These are phyloP conservation scores for Forsythia viridissima DNA, from an alignment of 257 asterid species.

Conservation along the genomic window DNA sequence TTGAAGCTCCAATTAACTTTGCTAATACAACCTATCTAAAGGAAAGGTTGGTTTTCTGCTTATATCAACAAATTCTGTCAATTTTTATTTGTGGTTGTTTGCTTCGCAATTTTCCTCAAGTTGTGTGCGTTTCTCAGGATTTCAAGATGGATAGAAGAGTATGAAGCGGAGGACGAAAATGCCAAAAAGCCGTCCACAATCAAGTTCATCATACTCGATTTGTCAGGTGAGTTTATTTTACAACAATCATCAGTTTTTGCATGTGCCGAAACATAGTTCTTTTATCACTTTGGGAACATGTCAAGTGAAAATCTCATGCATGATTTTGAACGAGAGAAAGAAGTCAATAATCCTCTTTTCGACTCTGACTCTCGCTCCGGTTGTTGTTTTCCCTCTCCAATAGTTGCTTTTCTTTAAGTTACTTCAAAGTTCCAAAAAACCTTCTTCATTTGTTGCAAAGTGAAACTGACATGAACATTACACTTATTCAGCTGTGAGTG, in stretches of 20 bases:
- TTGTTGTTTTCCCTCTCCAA: not conserved
- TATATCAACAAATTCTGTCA: not conserved
- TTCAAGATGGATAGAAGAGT: constrained; percentile 78
- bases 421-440: not conserved
- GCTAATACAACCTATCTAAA: constrained; percentile 81
- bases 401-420: not conserved
- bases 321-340: not conserved
- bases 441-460: not conserved
- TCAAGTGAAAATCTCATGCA: not conserved
- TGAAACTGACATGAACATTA: not conserved
- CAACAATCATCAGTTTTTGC: not conserved
- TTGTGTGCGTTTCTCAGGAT: constrained; percentile 42
- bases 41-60: constrained; percentile 54
- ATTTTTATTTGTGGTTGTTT: not conserved
- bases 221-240: constrained; percentile 57
- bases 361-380: not conserved
- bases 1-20: constrained; percentile 87
- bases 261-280: not conserved
- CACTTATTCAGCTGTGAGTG: constrained; percentile 61
- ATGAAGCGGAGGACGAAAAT: constrained; percentile 42
- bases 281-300: no score
- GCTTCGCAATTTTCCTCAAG: not conserved
- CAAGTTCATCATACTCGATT: constrained; percentile 65
- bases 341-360: not conserved
- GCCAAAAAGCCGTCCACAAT: constrained; percentile 40